Conservation (phyloP, 305 asterid genomes). For the Fraxinus dipetala region DNA sequence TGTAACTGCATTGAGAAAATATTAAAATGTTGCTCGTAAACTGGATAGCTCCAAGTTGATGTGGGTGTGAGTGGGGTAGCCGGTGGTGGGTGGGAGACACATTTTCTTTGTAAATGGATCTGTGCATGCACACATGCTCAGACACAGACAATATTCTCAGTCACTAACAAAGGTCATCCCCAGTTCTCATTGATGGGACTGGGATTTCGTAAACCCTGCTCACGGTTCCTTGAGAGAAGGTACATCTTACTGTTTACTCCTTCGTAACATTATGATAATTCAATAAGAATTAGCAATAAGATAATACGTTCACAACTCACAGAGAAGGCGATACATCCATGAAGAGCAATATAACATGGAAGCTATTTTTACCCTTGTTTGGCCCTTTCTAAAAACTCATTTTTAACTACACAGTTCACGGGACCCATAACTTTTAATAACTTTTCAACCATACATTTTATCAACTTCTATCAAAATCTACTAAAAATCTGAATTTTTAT, state of each 20-base stretch:
- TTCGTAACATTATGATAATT: no score
- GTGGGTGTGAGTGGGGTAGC: background rate
- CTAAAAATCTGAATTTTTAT: no score
- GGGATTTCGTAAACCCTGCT: background rate
- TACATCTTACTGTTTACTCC: no score
- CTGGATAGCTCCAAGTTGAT: background rate
- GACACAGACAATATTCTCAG: background rate
- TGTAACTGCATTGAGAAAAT: background rate
- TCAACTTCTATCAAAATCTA: background rate
- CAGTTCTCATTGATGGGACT: background rate
- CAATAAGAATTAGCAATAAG: no score
- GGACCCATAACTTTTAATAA: no score
- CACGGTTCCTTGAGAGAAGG: background rate
- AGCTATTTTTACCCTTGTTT: no score
- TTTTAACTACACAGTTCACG: background rate
- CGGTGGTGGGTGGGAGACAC: background rate
- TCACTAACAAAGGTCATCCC: background rate
- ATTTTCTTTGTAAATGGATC: background rate
- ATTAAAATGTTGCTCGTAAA: background rate
- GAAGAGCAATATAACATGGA: no score
- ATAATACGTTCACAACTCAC: no score
- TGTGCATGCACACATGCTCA: background rate
- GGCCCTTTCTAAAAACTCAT: background rate
- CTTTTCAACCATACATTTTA: no score
- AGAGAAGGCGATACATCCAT: no score